These are phyloP conservation scores for Mrakia blollopis DNA, from an alignment of 768 basidiomycete species.

Conservation along the genomic window DNA sequence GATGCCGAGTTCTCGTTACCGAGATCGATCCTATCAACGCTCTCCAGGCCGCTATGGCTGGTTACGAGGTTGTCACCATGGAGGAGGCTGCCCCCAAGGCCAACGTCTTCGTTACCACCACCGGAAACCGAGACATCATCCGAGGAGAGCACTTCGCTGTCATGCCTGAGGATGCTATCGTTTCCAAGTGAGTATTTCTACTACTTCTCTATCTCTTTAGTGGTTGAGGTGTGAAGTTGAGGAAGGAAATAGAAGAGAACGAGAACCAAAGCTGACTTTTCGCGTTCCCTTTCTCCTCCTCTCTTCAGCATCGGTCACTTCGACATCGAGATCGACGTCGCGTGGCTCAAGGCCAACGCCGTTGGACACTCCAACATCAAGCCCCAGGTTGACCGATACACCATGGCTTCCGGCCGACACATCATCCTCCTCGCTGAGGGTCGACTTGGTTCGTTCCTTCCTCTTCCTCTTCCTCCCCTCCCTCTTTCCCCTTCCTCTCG, in stretches of 20 bases:
- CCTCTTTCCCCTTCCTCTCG: background rate
- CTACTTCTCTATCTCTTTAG: background rate
- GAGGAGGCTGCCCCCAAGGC: conserved; percentile 84
- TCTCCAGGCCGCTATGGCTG: conserved; percentile 98
- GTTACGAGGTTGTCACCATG: conserved; percentile 98
- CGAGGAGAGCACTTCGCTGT: conserved; percentile 79
- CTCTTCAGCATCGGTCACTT: conserved; percentile 48
- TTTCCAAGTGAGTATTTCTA: conserved; percentile 75
- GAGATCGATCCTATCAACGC: conserved; percentile 99
- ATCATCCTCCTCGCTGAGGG: conserved; percentile 96
- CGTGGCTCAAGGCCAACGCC: conserved; percentile 95
- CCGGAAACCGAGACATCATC: conserved; percentile 98
- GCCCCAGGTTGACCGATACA: conserved; percentile 98
- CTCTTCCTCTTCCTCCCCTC: background rate
- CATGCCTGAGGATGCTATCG: conserved; percentile 98
- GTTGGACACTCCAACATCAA: conserved; percentile 80
- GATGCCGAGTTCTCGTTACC: conserved; percentile 89
- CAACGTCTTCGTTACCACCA: conserved; percentile 96
- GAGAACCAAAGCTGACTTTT: conserved; percentile 23
- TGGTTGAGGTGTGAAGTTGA: background rate
- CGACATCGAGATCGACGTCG: conserved; percentile 76
- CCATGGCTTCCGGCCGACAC: conserved; percentile 86
- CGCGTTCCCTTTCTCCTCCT: conserved; percentile 74
- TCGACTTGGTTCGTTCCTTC: conserved; percentile 59
- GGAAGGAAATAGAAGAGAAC: background rate